Percentiles rank a stretch among this genome's conserved stretches.
Evolutionary conservation across 331 rosid species (phyloP).

Genomic region (Malus hybrid): DNA sequence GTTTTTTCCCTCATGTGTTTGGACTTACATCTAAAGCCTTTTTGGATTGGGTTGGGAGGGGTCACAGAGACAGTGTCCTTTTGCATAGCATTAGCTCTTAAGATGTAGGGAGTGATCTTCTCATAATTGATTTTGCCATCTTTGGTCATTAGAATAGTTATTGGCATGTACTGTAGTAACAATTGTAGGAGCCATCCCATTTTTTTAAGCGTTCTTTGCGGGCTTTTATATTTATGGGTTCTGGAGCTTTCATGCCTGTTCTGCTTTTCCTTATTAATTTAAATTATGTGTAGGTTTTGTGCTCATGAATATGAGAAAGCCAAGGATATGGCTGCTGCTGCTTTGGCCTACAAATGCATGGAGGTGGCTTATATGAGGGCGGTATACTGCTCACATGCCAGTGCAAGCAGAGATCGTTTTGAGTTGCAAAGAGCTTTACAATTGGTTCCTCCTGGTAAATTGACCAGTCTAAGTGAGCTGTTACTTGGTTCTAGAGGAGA

Average conservation of each 20-base stretch:
- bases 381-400: slow-evolving; percentile 61
- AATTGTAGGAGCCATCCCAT: background rate
- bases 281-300: slow-evolving; percentile 55
- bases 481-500: background rate
- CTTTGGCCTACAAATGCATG: slow-evolving; percentile 97
- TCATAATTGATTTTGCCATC: background rate
- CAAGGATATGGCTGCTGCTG: slow-evolving; percentile 90
- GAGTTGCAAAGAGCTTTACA: slow-evolving; percentile 68
- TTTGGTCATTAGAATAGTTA: background rate
- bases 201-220: background rate
- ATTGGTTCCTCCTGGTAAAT: slow-evolving; percentile 72
- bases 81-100: background rate
- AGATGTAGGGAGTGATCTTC: background rate
- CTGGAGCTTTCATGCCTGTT: background rate
- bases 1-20: background rate
- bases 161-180: background rate
- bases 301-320: slow-evolving; percentile 86
- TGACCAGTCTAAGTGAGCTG: background rate
- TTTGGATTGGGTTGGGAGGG: background rate
- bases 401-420: slow-evolving; percentile 66
- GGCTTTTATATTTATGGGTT: background rate
- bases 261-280: slow-evolving; percentile 13
- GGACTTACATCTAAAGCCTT: background rate
- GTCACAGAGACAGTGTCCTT: background rate
- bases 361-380: slow-evolving; percentile 95